Evolutionary conservation across 495 filamentous ascomycete genomes (phyloP).

Genomic region (Penicillium atrosanguineum): DNA sequence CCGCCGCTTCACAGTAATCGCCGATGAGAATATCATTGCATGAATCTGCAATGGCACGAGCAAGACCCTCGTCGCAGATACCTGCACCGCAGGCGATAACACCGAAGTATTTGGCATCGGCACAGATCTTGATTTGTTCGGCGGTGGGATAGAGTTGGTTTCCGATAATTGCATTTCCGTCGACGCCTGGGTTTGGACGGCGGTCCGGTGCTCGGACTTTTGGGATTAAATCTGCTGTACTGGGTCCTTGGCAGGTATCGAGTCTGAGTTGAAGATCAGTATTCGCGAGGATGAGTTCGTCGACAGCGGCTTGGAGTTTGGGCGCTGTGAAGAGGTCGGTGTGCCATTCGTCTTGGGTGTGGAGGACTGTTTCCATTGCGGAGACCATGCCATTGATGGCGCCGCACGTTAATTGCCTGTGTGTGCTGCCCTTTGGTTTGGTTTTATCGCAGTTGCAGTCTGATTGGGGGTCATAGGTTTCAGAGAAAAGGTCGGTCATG

Average conservation of each 20-base stretch:
- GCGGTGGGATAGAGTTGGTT: constrained; percentile 13
- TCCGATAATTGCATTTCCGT: constrained; percentile 2
- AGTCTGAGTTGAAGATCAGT: constrained; percentile 6
- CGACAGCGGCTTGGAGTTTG: constrained; percentile 8
- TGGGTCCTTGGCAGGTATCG: constrained; percentile 7
- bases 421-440: no score
- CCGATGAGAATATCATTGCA: constrained; percentile 23
- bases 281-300: constrained; percentile 13
- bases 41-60: constrained; percentile 17
- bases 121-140: constrained; percentile 20
- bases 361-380: constrained; percentile 3
- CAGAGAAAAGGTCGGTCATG: no score
- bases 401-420: neutral
- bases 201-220: constrained; percentile 19
- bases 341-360: constrained; percentile 7
- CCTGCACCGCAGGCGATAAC: constrained; percentile 10
- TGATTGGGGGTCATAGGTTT: no score
- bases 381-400: constrained; percentile 1
- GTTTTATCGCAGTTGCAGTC: no score
- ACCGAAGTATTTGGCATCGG: constrained; percentile 21
- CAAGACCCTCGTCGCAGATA: constrained; percentile 12
- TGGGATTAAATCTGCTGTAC: constrained; percentile 7
- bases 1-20: constrained; percentile 23
- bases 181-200: constrained; percentile 8
- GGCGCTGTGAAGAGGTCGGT: constrained; percentile 6